Base-by-base conservation (phyloP, 495 filamentous ascomycete species). In the Hyaloscypha hepaticicola region DNA sequence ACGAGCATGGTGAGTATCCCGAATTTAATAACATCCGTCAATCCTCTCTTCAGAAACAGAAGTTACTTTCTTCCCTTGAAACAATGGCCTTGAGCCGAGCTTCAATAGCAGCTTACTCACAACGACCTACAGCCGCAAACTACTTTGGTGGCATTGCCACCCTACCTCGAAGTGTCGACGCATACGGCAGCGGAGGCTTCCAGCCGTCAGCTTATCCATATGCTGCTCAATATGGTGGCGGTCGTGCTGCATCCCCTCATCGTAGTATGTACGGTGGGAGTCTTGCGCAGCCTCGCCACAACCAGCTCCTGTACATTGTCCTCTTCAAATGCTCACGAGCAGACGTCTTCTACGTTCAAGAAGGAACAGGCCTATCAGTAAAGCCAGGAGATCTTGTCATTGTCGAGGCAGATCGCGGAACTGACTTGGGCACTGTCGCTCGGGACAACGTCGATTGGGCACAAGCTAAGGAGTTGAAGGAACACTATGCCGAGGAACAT, bases 291-390 rank as follows among this genome's bases (percentile, higher is more conserved):
- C 85, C 87, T 8, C 88, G 88, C 63, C 88, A 89, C 65, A 91
- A 90, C 67, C 91, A 95, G 73, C 81, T 89, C n/a, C 78, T 97
- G 34, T 94, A 93, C 74, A 88, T 98, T 50, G 94, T 99, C 26
- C 88, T 93, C 3, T 99, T 99, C 82, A 99, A 99, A 72, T 96
- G 92, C 72, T 88, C 88, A 25, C 87, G 95, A 61, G 92, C 92
- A 51, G 96, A 97, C 70, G 91, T 98, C 22, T 99, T 97, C 74
- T 97, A 96, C 74, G 89, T 97, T 60, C 93, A 95, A 74, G 93
- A 97, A 74, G 92, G 92, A 51, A 97, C 93, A 14, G 96, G 96
- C 2, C 81, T 99, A 28, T 89, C 90, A 57, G 89, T 97, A 58
- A 94, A 92, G 64, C 84, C 84, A 29, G 96, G 96, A 33, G 95